Base-by-base conservation (phyloP, 352 stramenopile genomes). In the Phytophthora pseudosyringae region DNA sequence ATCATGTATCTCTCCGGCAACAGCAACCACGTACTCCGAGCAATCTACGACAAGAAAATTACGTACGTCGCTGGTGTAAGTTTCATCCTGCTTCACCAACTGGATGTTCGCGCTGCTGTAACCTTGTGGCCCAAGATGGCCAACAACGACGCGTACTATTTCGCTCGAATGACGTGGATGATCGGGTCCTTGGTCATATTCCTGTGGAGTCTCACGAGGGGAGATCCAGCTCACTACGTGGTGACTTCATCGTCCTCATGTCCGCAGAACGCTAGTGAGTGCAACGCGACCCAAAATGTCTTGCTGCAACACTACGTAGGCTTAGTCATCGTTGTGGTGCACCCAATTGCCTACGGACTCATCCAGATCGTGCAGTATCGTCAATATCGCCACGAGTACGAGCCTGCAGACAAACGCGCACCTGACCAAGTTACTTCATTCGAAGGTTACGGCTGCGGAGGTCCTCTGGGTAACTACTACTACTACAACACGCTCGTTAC, bases 71-170 rank as follows among this genome's bases (percentile, higher is more conserved):
- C 67, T 33, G 72, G 67, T 16, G 60, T 76, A n/a, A 60, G 58
- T 32, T 76, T 65, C 51, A 74, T 80, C 25, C 43, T 80, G 6
- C 49, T 80, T 18, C 72, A 80, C 33, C 72, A 80, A 29, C 53
- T 74, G 1, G 72, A 80, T 32, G 72, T 80, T 16, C 72, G 64
- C n/a, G 53, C 67, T 3, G 72, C 68, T 2, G 72, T 74, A 38
- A 75, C 68, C 15, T 41, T 80, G 4, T 80, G 72, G 72, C 67
- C 67, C 2, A 75, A 75, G 38, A 77, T 80, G 72, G 60, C 68
- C 15, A 80, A 80, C 48, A 80, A 80, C 25, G 72, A 80, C 61
- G 61, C 72, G 29, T 80, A 66, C 28, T 80, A 80, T 32, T 67
- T 72, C 21, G 47, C 51, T 8, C 57, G 72, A 12, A 65, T 77